Conservation (phyloP, 1,284 basidiomycete species). For the Pseudozyma pruni region DNA sequence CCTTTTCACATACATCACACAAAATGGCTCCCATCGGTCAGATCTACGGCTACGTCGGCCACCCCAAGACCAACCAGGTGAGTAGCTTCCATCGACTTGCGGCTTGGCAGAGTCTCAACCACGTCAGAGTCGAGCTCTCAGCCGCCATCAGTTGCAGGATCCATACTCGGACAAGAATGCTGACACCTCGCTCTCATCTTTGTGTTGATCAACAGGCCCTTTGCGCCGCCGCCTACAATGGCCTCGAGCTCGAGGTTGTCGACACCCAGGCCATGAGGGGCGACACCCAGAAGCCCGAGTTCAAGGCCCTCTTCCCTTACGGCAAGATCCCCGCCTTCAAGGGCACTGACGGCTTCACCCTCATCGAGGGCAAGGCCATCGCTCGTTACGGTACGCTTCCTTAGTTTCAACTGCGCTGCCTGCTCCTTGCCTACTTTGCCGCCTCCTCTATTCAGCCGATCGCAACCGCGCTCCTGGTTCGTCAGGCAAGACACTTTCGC, state of each 20-base stretch:
- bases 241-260: slow-evolving; percentile 61
- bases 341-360: slow-evolving; percentile 79
- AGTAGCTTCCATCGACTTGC: slow-evolving; percentile 2
- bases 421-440: background rate
- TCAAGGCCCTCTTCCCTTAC: slow-evolving; percentile 58
- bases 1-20: slow-evolving; percentile 11
- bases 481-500: too few relatives aligned
- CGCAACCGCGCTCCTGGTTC: background rate
- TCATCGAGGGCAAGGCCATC: slow-evolving; percentile 84
- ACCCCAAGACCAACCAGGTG: slow-evolving; percentile 52
- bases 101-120: background rate
- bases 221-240: slow-evolving; percentile 65
- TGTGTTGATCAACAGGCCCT: too few relatives aligned
- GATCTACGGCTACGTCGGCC: slow-evolving; percentile 56
- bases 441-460: slow-evolving; percentile 9
- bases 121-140: too few relatives aligned
- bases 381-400: slow-evolving; percentile 85
- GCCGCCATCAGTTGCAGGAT: too few relatives aligned
- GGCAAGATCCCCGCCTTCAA: slow-evolving; percentile 80
- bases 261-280: slow-evolving; percentile 39
- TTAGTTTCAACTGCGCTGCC: background rate
- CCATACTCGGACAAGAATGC: too few relatives aligned
- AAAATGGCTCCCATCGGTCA: slow-evolving; percentile 65
- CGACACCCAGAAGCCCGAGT: slow-evolving; percentile 64
- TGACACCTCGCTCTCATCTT: too few relatives aligned